Base-by-base conservation (phyloP, 768 basidiomycete genomes). In the Naganishia vishniacii region DNA sequence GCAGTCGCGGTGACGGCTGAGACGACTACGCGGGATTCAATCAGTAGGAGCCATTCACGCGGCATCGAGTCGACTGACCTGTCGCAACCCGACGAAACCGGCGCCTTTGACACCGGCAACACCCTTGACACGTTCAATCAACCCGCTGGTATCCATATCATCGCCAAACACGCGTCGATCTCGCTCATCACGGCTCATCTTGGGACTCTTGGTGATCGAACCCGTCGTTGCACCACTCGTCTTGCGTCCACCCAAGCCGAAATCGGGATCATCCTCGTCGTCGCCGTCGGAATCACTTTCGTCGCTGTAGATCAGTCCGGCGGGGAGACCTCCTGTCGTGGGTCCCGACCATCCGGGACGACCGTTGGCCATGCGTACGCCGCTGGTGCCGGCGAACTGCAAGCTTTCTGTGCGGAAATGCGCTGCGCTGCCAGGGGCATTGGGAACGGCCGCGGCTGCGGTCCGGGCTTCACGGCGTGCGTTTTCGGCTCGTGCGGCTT, bases 221-320 rank as follows among this genome's bases (percentile, higher is more conserved):
- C 13, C 26, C 8, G 49, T 28, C 48, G 11, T 25, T 11, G 8
- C 31, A 3, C 20, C 53, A 34, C 37, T 56, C 9, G 31, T 37
- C n/a, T 60, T 60, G 28, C 42, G 13, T 4, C 26, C 42, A 25
- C 42, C 26, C 2, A 37, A 37, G 26, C 37, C 56, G 37, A 59
- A 41, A 34, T 29, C 59, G 12, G 11, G 32, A 8, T 44, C 42
- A 16, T 56, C 56, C 26, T 63, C 53, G 49, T 84, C 83, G 1
- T 81, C 82, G 79, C 78, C 75, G 12, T 80, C 80, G 20, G 79
- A 77, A 25, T 79, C 80, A 47, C 73, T 77, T 73, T 82, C 86
- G 16, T 83, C 84, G 15, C 76, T 77, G 60, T 79, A 77, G 45
- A 79, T 75, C 23, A 79, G 53, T 12, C 75, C 77, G 16, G 71